Conservation (phyloP, 2,329 filamentous ascomycete species). For the Nemania sp. region DNA sequence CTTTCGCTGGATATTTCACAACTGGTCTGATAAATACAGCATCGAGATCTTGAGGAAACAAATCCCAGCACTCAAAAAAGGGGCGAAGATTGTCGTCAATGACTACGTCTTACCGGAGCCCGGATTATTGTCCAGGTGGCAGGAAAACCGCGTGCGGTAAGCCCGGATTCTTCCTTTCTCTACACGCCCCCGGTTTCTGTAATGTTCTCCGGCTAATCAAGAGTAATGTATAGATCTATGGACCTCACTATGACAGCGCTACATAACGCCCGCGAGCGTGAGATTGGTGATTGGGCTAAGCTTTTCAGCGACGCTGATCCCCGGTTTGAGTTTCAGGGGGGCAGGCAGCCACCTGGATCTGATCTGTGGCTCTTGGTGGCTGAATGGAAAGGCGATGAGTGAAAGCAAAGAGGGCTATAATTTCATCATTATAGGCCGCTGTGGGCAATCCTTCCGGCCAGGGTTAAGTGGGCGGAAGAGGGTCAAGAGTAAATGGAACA, state of each 20-base stretch:
- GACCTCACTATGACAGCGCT: slow-evolving; percentile 35
- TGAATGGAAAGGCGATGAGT: slow-evolving; percentile 27
- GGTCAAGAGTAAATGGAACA: too few relatives aligned
- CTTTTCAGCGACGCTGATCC: slow-evolving; percentile 28
- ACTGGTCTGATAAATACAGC: slow-evolving; percentile 25
- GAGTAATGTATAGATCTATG: slow-evolving; percentile 7
- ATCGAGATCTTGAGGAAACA: slow-evolving; percentile 18
- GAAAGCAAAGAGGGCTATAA: not conserved
- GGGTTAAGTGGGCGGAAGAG: too few relatives aligned
- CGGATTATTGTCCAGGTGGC: slow-evolving; percentile 21
- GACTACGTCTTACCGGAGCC: slow-evolving; percentile 21
- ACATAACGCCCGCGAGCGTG: slow-evolving; percentile 34
- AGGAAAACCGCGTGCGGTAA: slow-evolving; percentile 27
- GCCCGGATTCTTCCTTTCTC: not conserved
- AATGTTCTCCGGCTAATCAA: not conserved
- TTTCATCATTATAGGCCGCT: too few relatives aligned
- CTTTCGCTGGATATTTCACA: slow-evolving; percentile 27
- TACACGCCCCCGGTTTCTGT: too few relatives aligned
- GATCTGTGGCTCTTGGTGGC: slow-evolving; percentile 29
- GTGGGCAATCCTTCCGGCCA: too few relatives aligned
- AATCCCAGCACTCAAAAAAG: slow-evolving; percentile 28
- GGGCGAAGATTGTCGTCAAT: slow-evolving; percentile 41
- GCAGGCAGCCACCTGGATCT: slow-evolving; percentile 26
- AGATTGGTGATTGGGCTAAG: slow-evolving; percentile 32
- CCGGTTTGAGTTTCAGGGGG: slow-evolving; percentile 31